Conservation (phyloP, 306 rosid species). For the Spatholobus suberectus region DNA sequence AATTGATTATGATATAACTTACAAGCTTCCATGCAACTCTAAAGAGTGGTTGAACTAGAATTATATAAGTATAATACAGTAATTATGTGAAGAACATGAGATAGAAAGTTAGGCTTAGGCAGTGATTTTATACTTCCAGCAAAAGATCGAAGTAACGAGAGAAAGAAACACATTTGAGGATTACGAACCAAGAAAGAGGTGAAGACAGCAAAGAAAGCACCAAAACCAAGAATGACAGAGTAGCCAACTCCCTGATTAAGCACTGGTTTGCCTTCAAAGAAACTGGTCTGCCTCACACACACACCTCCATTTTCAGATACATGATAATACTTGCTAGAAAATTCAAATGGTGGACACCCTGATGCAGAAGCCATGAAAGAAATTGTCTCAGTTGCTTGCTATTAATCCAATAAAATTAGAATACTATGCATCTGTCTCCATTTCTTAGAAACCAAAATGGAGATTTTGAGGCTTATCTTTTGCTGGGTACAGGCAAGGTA, state of each 20-base stretch:
- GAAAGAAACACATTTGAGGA: background rate
- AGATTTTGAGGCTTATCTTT: slow-evolving; percentile 40
- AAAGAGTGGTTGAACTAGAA: background rate
- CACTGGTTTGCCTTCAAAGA: slow-evolving; percentile 83
- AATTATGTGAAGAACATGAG: no score
- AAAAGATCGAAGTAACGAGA: slow-evolving; percentile 4
- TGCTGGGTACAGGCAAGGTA: slow-evolving; percentile 1
- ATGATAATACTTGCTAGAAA: slow-evolving; percentile 70
- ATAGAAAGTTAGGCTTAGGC: no score
- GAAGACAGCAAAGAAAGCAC: slow-evolving; percentile 91
- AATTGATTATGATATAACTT: background rate
- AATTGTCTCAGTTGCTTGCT: slow-evolving; percentile 14
- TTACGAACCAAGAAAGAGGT: slow-evolving; percentile 80
- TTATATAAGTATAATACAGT: background rate
- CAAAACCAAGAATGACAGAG: slow-evolving; percentile 88
- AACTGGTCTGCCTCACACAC: slow-evolving; percentile 84
- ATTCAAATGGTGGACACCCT: slow-evolving; percentile 83
- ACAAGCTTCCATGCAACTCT: background rate
- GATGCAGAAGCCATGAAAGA: slow-evolving; percentile 51
- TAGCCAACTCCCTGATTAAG: slow-evolving; percentile 88
- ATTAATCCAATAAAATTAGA: slow-evolving; percentile 1
- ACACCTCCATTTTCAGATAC: slow-evolving; percentile 53
- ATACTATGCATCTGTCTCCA: slow-evolving; percentile 2
- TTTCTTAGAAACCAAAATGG: slow-evolving; percentile 21
- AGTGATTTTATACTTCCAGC: background rate